Percentiles rank a stretch among this genome's conserved stretches.
Evolutionary conservation across 495 filamentous ascomycete genomes (phyloP).

Genomic region (Cercophora newfieldiana): DNA sequence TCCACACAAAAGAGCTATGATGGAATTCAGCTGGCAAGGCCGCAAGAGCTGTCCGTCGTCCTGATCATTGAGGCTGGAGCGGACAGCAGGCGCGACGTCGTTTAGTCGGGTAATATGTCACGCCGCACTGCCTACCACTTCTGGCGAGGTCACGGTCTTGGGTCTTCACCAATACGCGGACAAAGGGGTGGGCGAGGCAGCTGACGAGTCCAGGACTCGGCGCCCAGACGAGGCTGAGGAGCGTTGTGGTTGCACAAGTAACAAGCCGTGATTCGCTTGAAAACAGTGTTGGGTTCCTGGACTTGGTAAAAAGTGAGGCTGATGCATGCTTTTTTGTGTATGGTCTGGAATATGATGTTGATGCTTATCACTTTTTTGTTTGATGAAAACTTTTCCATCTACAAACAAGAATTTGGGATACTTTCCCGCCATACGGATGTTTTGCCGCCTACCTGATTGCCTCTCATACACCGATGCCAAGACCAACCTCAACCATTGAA

Average conservation of each 20-base stretch:
- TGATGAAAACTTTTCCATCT: no score
- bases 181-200: background rate
- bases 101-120: constrained; percentile 4
- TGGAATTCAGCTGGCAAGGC: background rate
- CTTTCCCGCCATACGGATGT: no score
- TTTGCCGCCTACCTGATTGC: no score
- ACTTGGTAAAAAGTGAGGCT: no score
- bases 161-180: background rate
- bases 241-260: background rate
- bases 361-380: no score
- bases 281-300: background rate
- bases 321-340: no score
- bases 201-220: constrained; percentile 1
- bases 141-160: background rate
- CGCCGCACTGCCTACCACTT: background rate
- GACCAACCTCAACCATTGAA: no score
- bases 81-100: no score
- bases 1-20: background rate
- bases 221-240: background rate
- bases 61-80: background rate
- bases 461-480: no score
- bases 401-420: no score
- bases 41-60: background rate
- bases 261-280: background rate
- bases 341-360: no score